Conservation (phyloP, 2,329 filamentous ascomycete species). For the Drechslerella dactyloides region DNA sequence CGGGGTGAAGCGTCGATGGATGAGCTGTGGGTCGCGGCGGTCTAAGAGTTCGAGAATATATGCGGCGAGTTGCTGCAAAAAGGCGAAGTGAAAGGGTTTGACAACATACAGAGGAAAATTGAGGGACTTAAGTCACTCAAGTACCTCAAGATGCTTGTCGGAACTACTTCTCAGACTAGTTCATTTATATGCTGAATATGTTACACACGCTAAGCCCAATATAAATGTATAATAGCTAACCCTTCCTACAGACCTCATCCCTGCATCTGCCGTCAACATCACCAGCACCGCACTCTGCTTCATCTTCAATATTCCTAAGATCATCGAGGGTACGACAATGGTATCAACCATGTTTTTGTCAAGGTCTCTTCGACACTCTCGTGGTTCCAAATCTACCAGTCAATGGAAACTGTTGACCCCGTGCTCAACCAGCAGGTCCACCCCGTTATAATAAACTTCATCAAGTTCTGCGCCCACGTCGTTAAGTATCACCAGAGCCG, state of each 20-base stretch:
- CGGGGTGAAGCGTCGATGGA: neutral
- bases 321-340: slow-evolving; percentile 53
- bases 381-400: slow-evolving; percentile 54
- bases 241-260: slow-evolving; percentile 52
- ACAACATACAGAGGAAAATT: slow-evolving; percentile 53
- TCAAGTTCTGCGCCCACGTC: slow-evolving; percentile 55
- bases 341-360: slow-evolving; percentile 52
- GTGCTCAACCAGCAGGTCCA: slow-evolving; percentile 48
- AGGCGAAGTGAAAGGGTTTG: slow-evolving; percentile 53
- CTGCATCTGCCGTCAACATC: slow-evolving; percentile 49
- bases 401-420: slow-evolving; percentile 51
- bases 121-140: slow-evolving; percentile 54
- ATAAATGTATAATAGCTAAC: no score
- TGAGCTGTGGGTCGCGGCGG: neutral
- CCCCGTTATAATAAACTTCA: slow-evolving; percentile 54
- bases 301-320: slow-evolving; percentile 54
- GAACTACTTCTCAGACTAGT: slow-evolving; percentile 53
- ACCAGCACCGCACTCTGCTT: slow-evolving; percentile 52
- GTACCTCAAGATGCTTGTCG: slow-evolving; percentile 54
- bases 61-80: slow-evolving; percentile 53
- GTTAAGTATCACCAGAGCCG: slow-evolving; percentile 55
- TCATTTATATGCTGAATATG: slow-evolving; percentile 49
- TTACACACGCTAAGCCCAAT: neutral
- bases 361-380: slow-evolving; percentile 53
- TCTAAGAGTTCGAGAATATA: slow-evolving; percentile 50